Evolutionary conservation across 2,329 filamentous ascomycete species (phyloP).

Genomic region (Thielaviopsis cerberus): DNA sequence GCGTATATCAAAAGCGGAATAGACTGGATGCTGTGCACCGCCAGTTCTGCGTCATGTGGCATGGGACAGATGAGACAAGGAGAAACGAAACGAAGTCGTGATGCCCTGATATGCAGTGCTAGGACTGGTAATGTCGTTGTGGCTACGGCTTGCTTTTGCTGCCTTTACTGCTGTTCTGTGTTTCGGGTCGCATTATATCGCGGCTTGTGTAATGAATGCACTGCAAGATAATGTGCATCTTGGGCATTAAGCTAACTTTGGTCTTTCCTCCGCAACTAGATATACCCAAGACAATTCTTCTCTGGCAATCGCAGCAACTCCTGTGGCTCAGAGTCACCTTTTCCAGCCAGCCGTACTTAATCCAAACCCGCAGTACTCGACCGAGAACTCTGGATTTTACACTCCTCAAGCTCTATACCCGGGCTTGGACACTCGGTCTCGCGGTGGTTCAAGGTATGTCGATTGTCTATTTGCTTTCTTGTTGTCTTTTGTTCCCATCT

Average conservation of each 20-base stretch:
- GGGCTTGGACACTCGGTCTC: slow-evolving; percentile 33
- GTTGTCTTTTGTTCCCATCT: background rate
- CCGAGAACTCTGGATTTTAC: slow-evolving; percentile 33
- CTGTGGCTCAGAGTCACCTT: slow-evolving; percentile 22
- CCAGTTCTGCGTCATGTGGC: background rate
- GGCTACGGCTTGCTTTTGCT: too few species aligned
- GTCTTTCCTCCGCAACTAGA: slow-evolving; percentile 20
- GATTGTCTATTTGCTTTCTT: slow-evolving; percentile 15
- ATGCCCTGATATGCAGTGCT: background rate
- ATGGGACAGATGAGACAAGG: background rate
- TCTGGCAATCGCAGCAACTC: slow-evolving; percentile 33
- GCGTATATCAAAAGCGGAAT: background rate
- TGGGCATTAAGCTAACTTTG: slow-evolving; percentile 10
- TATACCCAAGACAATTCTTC: slow-evolving; percentile 37
- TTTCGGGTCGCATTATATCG: background rate
- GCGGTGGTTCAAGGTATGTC: slow-evolving; percentile 33
- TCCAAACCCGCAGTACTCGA: slow-evolving; percentile 28
- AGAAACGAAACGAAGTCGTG: background rate
- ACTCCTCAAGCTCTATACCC: slow-evolving; percentile 28
- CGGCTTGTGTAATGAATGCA: background rate
- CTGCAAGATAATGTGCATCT: slow-evolving; percentile 5
- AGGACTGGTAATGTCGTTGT: background rate
- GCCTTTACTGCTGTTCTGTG: too few species aligned
- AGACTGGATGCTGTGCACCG: background rate
- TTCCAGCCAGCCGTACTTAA: slow-evolving; percentile 32